These are phyloP conservation scores for Gossypium lobatum DNA, from an alignment of 441 rosid genomes.

Conservation along the genomic window DNA sequence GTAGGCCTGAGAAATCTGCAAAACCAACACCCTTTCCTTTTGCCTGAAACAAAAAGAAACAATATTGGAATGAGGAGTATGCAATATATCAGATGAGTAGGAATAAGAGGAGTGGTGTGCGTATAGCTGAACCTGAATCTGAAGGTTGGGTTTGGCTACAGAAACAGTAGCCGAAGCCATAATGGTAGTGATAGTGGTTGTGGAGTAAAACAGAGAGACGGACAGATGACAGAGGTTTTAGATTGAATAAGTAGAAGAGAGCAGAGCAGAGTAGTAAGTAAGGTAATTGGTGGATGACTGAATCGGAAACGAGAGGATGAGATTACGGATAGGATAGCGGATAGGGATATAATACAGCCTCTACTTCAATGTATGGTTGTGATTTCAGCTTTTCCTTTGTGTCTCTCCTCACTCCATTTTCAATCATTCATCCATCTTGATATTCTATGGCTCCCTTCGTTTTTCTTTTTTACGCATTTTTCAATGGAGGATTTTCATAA, in stretches of 20 bases:
- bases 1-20: constrained; percentile 71
- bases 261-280: constrained; percentile 4
- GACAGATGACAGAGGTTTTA: background rate
- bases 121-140: constrained; percentile 40
- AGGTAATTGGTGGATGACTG: constrained; percentile 20
- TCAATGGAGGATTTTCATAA: too few species aligned
- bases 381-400: constrained; percentile 28
- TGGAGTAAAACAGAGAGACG: background rate
- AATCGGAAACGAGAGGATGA: constrained; percentile 43
- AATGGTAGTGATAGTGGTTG: background rate
- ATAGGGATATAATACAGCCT: constrained; percentile 38
- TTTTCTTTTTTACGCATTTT: too few species aligned
- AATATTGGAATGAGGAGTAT: background rate
- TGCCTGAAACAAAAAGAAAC: constrained; percentile 24
- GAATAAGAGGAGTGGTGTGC: too few species aligned
- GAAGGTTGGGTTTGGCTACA: constrained; percentile 74
- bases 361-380: constrained; percentile 62
- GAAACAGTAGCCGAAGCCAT: constrained; percentile 96
- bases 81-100: background rate
- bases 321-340: constrained; percentile 41
- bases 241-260: constrained; percentile 16
- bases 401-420: constrained; percentile 18
- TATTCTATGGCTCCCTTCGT: background rate
- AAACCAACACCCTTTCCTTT: constrained; percentile 67
- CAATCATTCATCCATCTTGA: constrained; percentile 6